Evolutionary conservation across 352 stramenopile species (phyloP), one percentile per base, ranked within the genome.

Genomic region (Globisporangium mamillatum): DNA sequence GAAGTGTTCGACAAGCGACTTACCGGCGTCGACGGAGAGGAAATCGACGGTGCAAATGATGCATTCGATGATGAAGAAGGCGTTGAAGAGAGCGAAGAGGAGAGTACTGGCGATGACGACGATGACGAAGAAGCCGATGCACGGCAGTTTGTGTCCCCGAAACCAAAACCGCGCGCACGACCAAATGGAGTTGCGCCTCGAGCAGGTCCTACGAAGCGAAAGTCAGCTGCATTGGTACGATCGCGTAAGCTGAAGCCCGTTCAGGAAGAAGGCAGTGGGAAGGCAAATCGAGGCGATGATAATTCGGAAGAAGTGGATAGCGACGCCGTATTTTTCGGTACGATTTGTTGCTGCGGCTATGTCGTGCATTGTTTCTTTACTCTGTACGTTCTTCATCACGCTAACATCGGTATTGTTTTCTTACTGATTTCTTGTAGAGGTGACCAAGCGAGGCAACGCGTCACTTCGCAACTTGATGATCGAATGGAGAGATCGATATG

Each of bases 401-500:
- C 27, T 22, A 60, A 18, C 18, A 20, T 4, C 46, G 20, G 1
- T 32, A 25, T 20, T 32, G 3, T 12, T 27, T 20, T 63, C 5
- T 44, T 46, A 1, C 18, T 24, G 25, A n/a, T 18, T 22, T 46
- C n/a, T 8, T 69, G 58, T 32, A 93, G 85, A 93, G 48, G 81
- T 77, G 6, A 70, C 91, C 25, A 86, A 84, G 56, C 73, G 71
- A 16, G 79, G 83, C 14, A 86, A 87, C 24, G 70, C 54, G 46
- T 89, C 83, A 7, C 71, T 92, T 8, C 70, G 80, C 8, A 80
- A 76, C 44, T 38, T 95, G 12, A 34, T 90, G 48, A 78, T 66
- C 9, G 79, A 89, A 54, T 96, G 89, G 89, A 76, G 85, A 34
- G 75, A 89, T 44, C 83, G 82, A 1, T 94, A 88, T 64, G 81